A percentile compares a stretch with the other conserved stretches of the same genome.
phyloP scores from a whole-genome alignment of 257 asterid species.

The Solanum bukasovii region DNA sequence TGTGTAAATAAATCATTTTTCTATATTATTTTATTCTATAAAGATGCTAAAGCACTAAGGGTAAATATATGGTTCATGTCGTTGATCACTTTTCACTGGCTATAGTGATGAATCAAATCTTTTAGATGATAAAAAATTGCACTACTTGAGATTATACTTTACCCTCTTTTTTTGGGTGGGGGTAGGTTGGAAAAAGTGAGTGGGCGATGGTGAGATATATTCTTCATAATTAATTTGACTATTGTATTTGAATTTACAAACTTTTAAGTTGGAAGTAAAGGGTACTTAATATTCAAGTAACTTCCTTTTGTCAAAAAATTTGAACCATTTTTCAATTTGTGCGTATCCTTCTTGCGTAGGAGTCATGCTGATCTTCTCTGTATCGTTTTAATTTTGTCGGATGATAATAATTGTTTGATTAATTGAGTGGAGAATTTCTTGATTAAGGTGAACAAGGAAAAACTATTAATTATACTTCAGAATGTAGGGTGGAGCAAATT shows the following conservation, averaged over 20 bases:
- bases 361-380: accelerated
- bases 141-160: neutral
- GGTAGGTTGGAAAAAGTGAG: neutral
- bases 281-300: accelerated
- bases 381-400: no score
- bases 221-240: neutral
- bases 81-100: neutral
- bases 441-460: neutral
- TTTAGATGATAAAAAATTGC: neutral
- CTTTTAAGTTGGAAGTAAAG: no score
- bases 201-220: neutral
- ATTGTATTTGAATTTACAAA: no score
- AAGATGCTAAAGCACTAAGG: neutral
- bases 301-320: no score
- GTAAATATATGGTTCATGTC: neutral
- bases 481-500: neutral
- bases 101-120: neutral
- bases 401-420: neutral
- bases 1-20: neutral
- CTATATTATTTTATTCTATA: neutral
- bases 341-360: no score
- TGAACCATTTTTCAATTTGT: no score
- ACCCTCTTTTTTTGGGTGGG: no score
- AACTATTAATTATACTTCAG: neutral
- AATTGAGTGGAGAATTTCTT: neutral